Evolutionary conservation across 2,329 filamentous ascomycete genomes (phyloP), one percentile per base, ranked within the genome.

Genomic region (Bipolaris sorokiniana): DNA sequence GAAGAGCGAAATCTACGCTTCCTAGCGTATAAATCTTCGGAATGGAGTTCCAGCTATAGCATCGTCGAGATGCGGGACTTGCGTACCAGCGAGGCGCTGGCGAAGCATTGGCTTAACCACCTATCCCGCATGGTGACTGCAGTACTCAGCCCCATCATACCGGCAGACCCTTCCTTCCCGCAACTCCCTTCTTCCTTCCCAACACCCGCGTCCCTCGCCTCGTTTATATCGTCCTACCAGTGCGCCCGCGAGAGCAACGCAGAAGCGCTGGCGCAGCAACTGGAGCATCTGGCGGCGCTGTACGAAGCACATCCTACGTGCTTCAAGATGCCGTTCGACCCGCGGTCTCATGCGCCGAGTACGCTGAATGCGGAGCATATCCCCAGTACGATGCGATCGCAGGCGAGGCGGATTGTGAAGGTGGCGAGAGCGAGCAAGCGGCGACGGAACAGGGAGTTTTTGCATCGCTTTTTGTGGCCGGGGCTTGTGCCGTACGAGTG

Each of bases 401-500:
- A 41, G 22, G 46, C 52, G 1, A 31, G n/a, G 10, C 37, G 16
- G 18, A 28, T 45, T 23, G 9, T 50, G 10, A 49, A 31, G 15
- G 10, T 22, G 22, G 38, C 46, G 10, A 36, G 28, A 50, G 10
- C 16, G 13, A 7, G n/a, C 16, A 10, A 20, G 7, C 7, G 37
- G 46, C 45, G 16, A 16, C 16, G 15, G 18, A 2, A 45, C 28
- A 36, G 45, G 54, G 1, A 11, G n/a, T 42, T 23, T 16, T 11
- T 16, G 13, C 52, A 42, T 22, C 54, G 58, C 7, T 62, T 60
- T 20, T 34, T 22, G 2, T 58, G 55, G 33, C 55, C 58, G 48
- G 46, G 51, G 2, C 45, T 63, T 18, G 42, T 63, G 9, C 56
- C 58, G 23, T 63, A 61, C 34, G 54, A 61, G 23, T 56, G 54